A percentile compares a stretch with the other conserved stretches of the same genome.
Conservation (phyloP, 768 basidiomycete genomes). For the Podaxis carcinomalis region DNA sequence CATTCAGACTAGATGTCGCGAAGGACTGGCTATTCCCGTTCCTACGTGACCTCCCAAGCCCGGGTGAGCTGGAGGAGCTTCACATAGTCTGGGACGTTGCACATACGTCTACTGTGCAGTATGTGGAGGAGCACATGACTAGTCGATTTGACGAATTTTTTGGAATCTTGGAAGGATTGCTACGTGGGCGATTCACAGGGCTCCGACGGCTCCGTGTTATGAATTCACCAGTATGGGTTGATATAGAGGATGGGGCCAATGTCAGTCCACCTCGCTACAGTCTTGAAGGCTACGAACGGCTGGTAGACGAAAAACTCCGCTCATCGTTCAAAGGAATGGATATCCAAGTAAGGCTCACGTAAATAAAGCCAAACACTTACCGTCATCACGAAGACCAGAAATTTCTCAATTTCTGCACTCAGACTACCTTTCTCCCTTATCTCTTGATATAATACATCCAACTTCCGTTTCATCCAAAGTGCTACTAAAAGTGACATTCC, state of each 20-base stretch:
- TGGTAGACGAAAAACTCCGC: not conserved
- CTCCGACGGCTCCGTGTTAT: not conserved
- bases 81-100: not conserved
- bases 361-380: not conserved
- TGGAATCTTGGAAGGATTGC: not conserved
- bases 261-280: not conserved
- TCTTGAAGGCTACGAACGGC: not conserved
- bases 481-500: no score
- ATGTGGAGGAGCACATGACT: not conserved
- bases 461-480: no score
- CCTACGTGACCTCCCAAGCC: not conserved
- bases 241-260: not conserved
- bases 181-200: not conserved
- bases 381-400: no score
- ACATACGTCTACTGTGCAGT: not conserved
- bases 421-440: no score
- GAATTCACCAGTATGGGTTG: not conserved
- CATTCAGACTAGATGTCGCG: not conserved
- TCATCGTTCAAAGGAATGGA: not conserved
- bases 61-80: not conserved
- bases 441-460: no score
- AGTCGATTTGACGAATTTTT: not conserved
- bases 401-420: no score
- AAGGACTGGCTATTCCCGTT: not conserved
- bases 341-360: not conserved